Evolutionary conservation across 2,329 filamentous ascomycete species (phyloP).

Genomic region (Geosmithia putterillii): DNA sequence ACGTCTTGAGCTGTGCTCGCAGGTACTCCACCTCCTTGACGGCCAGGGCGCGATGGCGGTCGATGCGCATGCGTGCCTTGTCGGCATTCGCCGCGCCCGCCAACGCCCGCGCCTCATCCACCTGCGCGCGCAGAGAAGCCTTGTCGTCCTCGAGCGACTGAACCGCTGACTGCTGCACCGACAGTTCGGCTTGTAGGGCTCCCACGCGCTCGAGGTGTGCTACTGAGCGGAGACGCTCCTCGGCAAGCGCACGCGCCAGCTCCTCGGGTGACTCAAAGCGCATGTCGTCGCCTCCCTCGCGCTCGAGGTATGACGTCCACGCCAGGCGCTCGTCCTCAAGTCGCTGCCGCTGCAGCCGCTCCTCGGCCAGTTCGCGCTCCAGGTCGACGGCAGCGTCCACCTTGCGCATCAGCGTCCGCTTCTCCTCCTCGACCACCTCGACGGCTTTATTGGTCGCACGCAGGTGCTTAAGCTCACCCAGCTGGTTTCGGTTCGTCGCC

Average conservation of each 20-base stretch:
- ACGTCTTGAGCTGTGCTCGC: slow-evolving; percentile 78
- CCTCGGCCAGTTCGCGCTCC: slow-evolving; percentile 66
- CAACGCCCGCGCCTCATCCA: slow-evolving; percentile 54
- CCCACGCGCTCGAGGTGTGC: slow-evolving; percentile 74
- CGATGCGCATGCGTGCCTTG: slow-evolving; percentile 62
- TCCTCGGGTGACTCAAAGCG: slow-evolving; percentile 84
- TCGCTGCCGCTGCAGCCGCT: slow-evolving; percentile 69
- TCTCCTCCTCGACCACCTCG: slow-evolving; percentile 91
- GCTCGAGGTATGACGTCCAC: slow-evolving; percentile 78
- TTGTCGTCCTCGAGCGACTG: slow-evolving; percentile 61
- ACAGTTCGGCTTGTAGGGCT: slow-evolving; percentile 62
- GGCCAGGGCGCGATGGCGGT: slow-evolving; percentile 74
- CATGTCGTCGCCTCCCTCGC: slow-evolving; percentile 44
- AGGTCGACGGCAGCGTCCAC: slow-evolving; percentile 63
- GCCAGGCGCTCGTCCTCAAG: slow-evolving; percentile 78
- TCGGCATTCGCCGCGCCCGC: slow-evolving; percentile 39
- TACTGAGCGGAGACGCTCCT: slow-evolving; percentile 69
- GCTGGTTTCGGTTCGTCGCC: slow-evolving; percentile 65
- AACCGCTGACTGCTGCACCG: slow-evolving; percentile 66
- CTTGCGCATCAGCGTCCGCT: slow-evolving; percentile 66
- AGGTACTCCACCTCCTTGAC: slow-evolving; percentile 91
- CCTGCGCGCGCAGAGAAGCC: slow-evolving; percentile 47
- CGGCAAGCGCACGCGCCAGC: slow-evolving; percentile 71
- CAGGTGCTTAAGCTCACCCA: slow-evolving; percentile 66
- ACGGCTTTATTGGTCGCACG: slow-evolving; percentile 77